These are phyloP conservation scores for Eragrostis nindensis DNA, from an alignment of 176 grass and related monocot species.

Conservation along the genomic window DNA sequence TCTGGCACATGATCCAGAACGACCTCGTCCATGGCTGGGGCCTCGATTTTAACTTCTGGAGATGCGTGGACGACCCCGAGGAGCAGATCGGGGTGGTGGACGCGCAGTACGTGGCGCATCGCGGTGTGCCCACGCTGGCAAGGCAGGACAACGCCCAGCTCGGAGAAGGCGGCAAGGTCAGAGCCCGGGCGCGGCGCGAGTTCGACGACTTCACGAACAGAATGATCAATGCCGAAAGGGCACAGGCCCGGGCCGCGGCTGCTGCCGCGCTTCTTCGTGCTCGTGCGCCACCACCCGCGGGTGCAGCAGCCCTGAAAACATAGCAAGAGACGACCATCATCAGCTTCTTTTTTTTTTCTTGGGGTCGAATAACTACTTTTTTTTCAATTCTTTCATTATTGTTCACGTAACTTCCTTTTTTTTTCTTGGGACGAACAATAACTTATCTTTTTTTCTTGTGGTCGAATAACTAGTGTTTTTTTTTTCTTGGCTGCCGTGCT, in stretches of 20 bases:
- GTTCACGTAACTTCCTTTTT: too few species aligned
- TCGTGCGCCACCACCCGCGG: too few species aligned
- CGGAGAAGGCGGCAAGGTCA: background rate
- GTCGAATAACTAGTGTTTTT: too few species aligned
- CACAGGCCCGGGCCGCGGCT: background rate
- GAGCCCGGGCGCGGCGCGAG: background rate
- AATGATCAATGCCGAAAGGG: background rate
- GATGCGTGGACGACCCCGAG: slow-evolving; percentile 35
- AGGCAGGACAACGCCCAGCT: too few species aligned
- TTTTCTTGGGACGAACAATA: too few species aligned
- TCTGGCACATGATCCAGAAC: slow-evolving; percentile 57
- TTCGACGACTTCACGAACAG: background rate
- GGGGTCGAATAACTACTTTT: too few species aligned
- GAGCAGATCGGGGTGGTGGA: slow-evolving; percentile 30
- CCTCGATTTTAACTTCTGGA: slow-evolving; percentile 43
- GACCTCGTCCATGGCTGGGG: slow-evolving; percentile 44
- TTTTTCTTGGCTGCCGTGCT: too few species aligned
- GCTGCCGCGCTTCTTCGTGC: background rate
- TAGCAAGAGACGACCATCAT: too few species aligned
- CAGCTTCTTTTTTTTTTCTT: too few species aligned
- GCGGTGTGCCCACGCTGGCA: background rate
- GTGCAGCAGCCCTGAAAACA: too few species aligned
- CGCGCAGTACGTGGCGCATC: slow-evolving; percentile 45
- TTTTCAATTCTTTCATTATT: too few species aligned
- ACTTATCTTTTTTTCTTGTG: too few species aligned